Evolutionary conservation across 2,329 filamentous ascomycete genomes (phyloP).

Genomic region (Fusarium nanum): DNA sequence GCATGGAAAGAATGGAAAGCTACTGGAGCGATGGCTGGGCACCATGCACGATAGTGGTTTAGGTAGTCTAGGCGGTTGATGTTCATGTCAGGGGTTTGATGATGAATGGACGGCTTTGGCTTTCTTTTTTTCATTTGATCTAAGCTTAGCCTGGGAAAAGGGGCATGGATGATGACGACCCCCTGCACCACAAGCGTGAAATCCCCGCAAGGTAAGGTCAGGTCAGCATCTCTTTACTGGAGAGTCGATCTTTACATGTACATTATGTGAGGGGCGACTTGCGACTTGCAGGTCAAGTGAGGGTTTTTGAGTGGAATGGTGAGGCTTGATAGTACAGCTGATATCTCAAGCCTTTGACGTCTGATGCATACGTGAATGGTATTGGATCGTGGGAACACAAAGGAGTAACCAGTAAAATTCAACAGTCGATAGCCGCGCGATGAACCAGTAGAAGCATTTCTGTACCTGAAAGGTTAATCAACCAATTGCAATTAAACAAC

Average conservation of each 20-base stretch:
- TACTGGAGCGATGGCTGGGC: conserved; percentile 36
- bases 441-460: conserved; percentile 28
- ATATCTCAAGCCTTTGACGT: not conserved
- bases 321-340: conserved; percentile 18
- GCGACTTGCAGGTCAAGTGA: conserved; percentile 3
- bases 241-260: not conserved
- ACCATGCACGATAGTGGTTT: conserved; percentile 31
- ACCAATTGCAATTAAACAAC: conserved; percentile 24
- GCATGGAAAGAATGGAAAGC: conserved; percentile 29
- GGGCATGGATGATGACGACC: conserved; percentile 8
- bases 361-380: not conserved
- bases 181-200: conserved; percentile 31
- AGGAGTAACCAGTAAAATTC: conserved; percentile 5
- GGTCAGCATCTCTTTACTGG: not conserved
- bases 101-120: conserved; percentile 2
- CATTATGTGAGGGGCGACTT: conserved; percentile 8
- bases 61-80: conserved; percentile 22
- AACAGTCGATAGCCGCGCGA: conserved; percentile 4
- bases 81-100: conserved; percentile 35
- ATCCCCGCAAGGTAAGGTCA: conserved; percentile 22
- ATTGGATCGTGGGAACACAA: conserved; percentile 12
- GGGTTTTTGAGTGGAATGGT: conserved; percentile 24
- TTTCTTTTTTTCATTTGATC: conserved; percentile 8
- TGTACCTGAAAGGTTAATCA: conserved; percentile 27
- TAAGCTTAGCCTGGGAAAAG: conserved; percentile 16